Base-by-base conservation (phyloP, 306 rosid species). In the Cyamopsis tetragonoloba region DNA sequence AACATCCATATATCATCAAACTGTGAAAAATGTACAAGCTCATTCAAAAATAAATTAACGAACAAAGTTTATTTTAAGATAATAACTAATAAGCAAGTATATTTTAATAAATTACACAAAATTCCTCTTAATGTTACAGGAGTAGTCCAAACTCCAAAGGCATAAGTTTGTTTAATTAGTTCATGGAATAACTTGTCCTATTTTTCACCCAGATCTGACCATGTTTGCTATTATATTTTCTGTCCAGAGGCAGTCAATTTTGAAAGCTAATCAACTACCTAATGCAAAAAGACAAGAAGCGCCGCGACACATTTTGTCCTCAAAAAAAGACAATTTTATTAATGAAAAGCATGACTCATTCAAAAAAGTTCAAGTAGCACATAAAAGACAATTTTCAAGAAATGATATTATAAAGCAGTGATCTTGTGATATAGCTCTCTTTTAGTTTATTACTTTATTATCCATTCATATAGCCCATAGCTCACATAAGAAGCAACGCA, bases 151-250 rank as follows among this genome's bases (percentile, higher is more conserved):
- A 58, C 12, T 53, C 58, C 71, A n/a, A n/a, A n/a, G n/a, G n/a
- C n/a, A 23, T 20, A 58, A 53, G 70, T 57, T 72, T 26, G 59
- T 46, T 67, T 14, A 42, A 23, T 44, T 49, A 66, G 20, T 38
- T 74, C 62, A 31, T n/a, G 64, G 61, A 34, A 20, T 62, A 67
- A 59, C 18, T 61, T 18, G 10, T 60, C 68, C 39, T 51, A 50
- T 7, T 67, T 22, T 42, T 24, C 14, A 38, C 15, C 46, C 6
- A 32, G 70, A 35, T 35, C 42, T 23, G 35, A 61, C 15, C 37
- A 10, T 61, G 41, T 48, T 23, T 14, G 53, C 44, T 53, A 57
- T 13, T 13, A 57, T 71, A 64, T 78, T 44, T 8, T 23, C 27
- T 22, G 46, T 17, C 66, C 8, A 67, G 44, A 18, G 55, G 47